Evolutionary conservation across 768 basidiomycete genomes (phyloP).

Genomic region (Amanita muscaria): DNA sequence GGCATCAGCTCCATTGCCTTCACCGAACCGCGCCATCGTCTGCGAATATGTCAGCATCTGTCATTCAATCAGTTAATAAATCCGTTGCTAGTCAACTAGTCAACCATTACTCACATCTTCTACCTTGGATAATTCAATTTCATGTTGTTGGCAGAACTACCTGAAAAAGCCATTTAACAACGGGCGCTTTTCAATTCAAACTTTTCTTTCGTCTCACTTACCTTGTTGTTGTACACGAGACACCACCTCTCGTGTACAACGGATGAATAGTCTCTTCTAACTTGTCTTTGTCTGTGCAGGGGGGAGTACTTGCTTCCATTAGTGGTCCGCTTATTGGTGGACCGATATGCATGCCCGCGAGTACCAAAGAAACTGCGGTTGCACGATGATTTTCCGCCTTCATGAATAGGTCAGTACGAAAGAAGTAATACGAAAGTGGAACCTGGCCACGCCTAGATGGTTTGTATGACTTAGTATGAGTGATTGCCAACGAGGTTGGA

Average conservation of each 20-base stretch:
- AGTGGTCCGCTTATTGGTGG: conserved; percentile 18
- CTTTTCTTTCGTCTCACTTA: not conserved
- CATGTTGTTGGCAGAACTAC: conserved; percentile 1
- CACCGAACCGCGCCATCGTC: not conserved
- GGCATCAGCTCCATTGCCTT: not conserved
- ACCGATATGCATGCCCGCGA: conserved; percentile 40
- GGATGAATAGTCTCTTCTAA: not conserved
- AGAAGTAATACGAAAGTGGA: conserved; percentile 59
- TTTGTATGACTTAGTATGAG: conserved; percentile 39
- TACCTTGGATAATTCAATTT: not conserved
- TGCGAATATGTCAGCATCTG: not conserved
- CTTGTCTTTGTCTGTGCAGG: conserved; percentile 1
- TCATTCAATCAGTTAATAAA: no score
- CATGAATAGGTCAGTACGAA: conserved; percentile 46
- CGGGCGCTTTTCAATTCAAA: not conserved
- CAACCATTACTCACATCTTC: conserved; percentile 1
- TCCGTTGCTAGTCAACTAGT: not conserved
- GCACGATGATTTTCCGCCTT: conserved; percentile 53
- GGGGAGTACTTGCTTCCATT: not conserved
- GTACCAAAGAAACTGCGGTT: conserved; percentile 41
- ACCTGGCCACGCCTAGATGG: conserved; percentile 55
- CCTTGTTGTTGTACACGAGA: not conserved
- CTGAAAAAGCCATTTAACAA: conserved; percentile 3
- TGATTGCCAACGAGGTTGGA: conserved; percentile 40
- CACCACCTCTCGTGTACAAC: no score